Evolutionary conservation across 2,329 filamentous ascomycete species (phyloP).

Genomic region (Decorospora gaudefroyi): DNA sequence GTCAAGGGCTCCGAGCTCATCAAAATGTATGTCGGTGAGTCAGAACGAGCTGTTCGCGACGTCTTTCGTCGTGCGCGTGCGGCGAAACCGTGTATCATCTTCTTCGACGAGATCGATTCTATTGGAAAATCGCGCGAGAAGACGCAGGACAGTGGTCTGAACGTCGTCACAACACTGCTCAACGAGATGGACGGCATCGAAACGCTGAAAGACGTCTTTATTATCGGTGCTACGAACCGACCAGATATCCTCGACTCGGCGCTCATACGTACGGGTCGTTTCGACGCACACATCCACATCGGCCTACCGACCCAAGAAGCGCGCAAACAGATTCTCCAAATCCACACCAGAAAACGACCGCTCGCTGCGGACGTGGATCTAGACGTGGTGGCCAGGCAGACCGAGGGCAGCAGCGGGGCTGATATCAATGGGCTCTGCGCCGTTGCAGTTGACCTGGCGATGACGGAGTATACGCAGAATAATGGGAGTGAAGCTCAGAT

Average conservation of each 20-base stretch:
- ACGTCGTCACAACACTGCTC: constrained; percentile 85
- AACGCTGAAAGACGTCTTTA: constrained; percentile 76
- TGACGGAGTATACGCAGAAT: constrained; percentile 37
- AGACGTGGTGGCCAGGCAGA: constrained; percentile 62
- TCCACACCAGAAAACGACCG: constrained; percentile 66
- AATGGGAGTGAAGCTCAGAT: constrained; percentile 28
- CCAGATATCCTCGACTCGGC: constrained; percentile 86
- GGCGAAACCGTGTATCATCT: constrained; percentile 90
- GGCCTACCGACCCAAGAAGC: constrained; percentile 76
- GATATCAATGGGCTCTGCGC: constrained; percentile 69
- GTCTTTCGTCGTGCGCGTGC: constrained; percentile 83
- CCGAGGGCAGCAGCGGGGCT: constrained; percentile 82
- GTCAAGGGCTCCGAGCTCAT: constrained; percentile 93
- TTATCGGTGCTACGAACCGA: constrained; percentile 89
- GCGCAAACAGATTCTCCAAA: constrained; percentile 73
- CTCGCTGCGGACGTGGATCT: constrained; percentile 69
- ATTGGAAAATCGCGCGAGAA: constrained; percentile 67
- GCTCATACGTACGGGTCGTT: constrained; percentile 80
- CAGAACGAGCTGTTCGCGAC: constrained; percentile 81
- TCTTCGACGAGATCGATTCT: constrained; percentile 95
- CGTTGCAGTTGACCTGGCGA: constrained; percentile 46
- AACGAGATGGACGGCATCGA: constrained; percentile 98
- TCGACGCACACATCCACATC: constrained; percentile 85
- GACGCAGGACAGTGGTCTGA: constrained; percentile 63
- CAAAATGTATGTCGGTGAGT: constrained; percentile 97